These are phyloP conservation scores for Agaricus sinodeliciosus DNA, from an alignment of 768 basidiomycete species.

Conservation along the genomic window DNA sequence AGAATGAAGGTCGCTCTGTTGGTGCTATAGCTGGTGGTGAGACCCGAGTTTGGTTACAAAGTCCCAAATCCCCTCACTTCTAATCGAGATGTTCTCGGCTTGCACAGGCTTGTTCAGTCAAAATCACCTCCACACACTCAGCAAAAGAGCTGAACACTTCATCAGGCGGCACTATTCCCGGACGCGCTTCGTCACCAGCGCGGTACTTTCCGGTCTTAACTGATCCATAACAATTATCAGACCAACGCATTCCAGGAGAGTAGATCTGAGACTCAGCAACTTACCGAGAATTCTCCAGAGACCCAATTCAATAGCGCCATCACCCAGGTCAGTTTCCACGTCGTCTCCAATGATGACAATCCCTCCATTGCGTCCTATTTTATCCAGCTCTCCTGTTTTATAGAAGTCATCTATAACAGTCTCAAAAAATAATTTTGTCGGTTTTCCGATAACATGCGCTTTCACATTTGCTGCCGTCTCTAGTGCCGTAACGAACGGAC, in stretches of 20 bases:
- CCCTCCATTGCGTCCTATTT: slow-evolving; percentile 16
- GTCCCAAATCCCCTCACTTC: too few relatives aligned
- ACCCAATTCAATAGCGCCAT: slow-evolving; percentile 52
- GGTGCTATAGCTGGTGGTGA: too few relatives aligned
- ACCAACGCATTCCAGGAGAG: not conserved
- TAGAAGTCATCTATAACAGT: slow-evolving; percentile 39
- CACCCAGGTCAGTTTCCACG: slow-evolving; percentile 55
- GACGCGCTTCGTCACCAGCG: slow-evolving; percentile 43
- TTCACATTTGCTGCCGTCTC: slow-evolving; percentile 43
- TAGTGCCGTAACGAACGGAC: slow-evolving; percentile 61
- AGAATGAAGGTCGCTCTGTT: too few relatives aligned
- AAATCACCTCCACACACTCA: slow-evolving; percentile 43
- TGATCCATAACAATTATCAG: slow-evolving; percentile 15
- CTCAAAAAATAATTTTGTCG: slow-evolving; percentile 51
- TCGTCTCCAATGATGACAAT: slow-evolving; percentile 66
- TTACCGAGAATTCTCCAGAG: slow-evolving; percentile 59
- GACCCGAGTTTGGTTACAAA: too few relatives aligned
- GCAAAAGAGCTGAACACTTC: slow-evolving; percentile 49
- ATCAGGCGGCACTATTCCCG: slow-evolving; percentile 38
- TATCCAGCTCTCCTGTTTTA: slow-evolving; percentile 11
- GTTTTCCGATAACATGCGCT: slow-evolving; percentile 61
- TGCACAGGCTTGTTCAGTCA: slow-evolving; percentile 7
- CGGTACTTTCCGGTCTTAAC: slow-evolving; percentile 71
- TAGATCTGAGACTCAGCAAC: slow-evolving; percentile 11
- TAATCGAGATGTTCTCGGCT: not conserved